A percentile compares a stretch with the other conserved stretches of the same genome.
These are phyloP conservation scores for Hypericum androsaemum DNA, from an alignment of 345 rosid genomes.

Conservation along the genomic window DNA sequence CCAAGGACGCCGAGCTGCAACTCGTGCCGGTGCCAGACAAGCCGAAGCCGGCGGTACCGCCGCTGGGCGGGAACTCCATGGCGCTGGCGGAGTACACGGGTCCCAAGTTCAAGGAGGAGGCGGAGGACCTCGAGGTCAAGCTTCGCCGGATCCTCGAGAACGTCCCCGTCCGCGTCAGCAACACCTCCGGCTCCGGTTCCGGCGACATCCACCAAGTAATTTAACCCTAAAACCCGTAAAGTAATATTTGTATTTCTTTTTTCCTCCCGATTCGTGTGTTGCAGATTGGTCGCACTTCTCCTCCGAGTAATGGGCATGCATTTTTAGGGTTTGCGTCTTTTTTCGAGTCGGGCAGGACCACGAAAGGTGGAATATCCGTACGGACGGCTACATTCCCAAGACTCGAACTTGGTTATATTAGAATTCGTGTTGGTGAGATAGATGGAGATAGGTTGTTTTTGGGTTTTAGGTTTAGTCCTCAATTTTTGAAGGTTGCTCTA, in stretches of 20 bases:
- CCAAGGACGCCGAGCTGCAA: slow-evolving; percentile 41
- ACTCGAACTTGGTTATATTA: slow-evolving; percentile 9
- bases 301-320: slow-evolving; percentile 76
- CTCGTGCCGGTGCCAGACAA: slow-evolving; percentile 37
- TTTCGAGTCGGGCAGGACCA: no score
- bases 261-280: no score
- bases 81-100: slow-evolving; percentile 68
- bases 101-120: slow-evolving; percentile 71
- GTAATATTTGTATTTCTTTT: slow-evolving; percentile 4
- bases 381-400: no score
- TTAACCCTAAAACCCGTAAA: background rate
- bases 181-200: slow-evolving; percentile 91
- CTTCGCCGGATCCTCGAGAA: slow-evolving; percentile 86
- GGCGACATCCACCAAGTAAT: slow-evolving; percentile 93
- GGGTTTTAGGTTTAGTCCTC: no score
- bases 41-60: slow-evolving; percentile 28
- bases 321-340: slow-evolving; percentile 5
- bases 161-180: slow-evolving; percentile 90
- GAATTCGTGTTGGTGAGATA: no score
- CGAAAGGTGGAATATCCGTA: slow-evolving; percentile 6
- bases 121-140: slow-evolving; percentile 84
- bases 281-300: no score
- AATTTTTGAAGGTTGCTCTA: no score
- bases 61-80: slow-evolving; percentile 29
- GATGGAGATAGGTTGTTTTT: no score